phyloP scores from a whole-genome alignment of 805 yeast genomes.

The Spencermartinsiella europaea region DNA sequence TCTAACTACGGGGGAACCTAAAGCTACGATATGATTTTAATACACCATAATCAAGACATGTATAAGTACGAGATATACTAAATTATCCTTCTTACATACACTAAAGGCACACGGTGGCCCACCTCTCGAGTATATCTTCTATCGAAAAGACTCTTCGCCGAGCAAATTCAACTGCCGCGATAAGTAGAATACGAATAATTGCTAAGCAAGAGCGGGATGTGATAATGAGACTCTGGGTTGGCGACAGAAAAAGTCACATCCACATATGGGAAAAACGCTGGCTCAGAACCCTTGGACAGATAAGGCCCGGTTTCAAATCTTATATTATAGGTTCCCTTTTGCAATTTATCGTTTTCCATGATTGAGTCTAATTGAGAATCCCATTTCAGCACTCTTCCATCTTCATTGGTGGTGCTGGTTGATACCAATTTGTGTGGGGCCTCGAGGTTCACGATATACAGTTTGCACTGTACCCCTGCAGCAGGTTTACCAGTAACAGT shows the following conservation, averaged over 20 bases:
- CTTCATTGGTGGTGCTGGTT: conserved; percentile 62
- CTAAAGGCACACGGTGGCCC: no score
- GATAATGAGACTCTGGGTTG: conserved; percentile 74
- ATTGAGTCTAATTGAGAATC: conserved; percentile 39
- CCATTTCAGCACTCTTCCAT: conserved; percentile 80
- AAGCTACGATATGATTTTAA: no score
- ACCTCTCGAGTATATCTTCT: no score
- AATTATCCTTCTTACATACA: no score
- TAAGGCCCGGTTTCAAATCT: conserved; percentile 72
- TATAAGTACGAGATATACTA: no score
- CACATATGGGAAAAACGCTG: conserved; percentile 81
- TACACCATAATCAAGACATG: no score
- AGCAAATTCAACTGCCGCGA: conserved; percentile 72
- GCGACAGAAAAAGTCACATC: conserved; percentile 70
- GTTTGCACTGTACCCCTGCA: conserved; percentile 58
- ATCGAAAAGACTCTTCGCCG: no score
- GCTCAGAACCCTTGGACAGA: conserved; percentile 35
- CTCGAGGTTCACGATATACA: conserved; percentile 21
- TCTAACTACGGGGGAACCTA: no score
- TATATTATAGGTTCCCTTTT: conserved; percentile 67
- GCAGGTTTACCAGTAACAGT: conserved; percentile 85
- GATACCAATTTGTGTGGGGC: conserved; percentile 45
- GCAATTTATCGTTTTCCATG: conserved; percentile 27
- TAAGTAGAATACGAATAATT: conserved; percentile 88
- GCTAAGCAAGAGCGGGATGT: conserved; percentile 78